These are phyloP conservation scores for Hypholoma fasciculare DNA, from an alignment of 768 basidiomycete species.

Conservation along the genomic window DNA sequence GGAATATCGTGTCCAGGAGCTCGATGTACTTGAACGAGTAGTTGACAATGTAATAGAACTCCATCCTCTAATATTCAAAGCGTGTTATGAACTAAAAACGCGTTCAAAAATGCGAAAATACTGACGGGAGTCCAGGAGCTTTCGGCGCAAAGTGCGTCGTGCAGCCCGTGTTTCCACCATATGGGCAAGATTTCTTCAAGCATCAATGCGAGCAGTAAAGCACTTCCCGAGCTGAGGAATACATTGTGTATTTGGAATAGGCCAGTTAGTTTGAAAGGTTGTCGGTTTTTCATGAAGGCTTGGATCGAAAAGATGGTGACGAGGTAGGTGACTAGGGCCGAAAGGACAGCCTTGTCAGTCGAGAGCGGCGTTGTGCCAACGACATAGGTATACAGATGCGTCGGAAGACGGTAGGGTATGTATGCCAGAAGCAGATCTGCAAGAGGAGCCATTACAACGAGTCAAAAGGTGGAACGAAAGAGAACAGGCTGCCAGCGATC, in stretches of 20 bases:
- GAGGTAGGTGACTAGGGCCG: slow-evolving; percentile 78
- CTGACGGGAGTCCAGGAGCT: slow-evolving; percentile 86
- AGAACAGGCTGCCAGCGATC: slow-evolving; percentile 8
- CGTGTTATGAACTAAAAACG: slow-evolving; percentile 10
- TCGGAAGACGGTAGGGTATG: slow-evolving; percentile 59
- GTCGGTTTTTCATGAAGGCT: slow-evolving; percentile 78
- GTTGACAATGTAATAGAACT: slow-evolving; percentile 98
- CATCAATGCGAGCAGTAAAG: slow-evolving; percentile 85
- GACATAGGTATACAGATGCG: slow-evolving; percentile 62
- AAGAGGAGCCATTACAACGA: slow-evolving; percentile 61
- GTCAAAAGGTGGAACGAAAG: slow-evolving; percentile 21
- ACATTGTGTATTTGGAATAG: slow-evolving; percentile 93
- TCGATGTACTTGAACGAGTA: slow-evolving; percentile 99
- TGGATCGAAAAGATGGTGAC: slow-evolving; percentile 84
- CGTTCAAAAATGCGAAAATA: slow-evolving; percentile 20
- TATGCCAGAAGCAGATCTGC: slow-evolving; percentile 68
- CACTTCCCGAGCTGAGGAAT: slow-evolving; percentile 80
- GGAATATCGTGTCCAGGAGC: slow-evolving; percentile 94
- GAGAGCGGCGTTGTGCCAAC: slow-evolving; percentile 79
- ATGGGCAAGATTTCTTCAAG: slow-evolving; percentile 89
- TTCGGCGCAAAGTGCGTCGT: slow-evolving; percentile 75
- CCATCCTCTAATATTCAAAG: slow-evolving; percentile 60
- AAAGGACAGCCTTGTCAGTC: slow-evolving; percentile 72
- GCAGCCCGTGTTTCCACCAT: slow-evolving; percentile 67
- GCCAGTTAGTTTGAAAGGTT: slow-evolving; percentile 72